phyloP scores from a whole-genome alignment of 1,284 basidiomycete genomes.

The Ceratobasidium sp. region DNA sequence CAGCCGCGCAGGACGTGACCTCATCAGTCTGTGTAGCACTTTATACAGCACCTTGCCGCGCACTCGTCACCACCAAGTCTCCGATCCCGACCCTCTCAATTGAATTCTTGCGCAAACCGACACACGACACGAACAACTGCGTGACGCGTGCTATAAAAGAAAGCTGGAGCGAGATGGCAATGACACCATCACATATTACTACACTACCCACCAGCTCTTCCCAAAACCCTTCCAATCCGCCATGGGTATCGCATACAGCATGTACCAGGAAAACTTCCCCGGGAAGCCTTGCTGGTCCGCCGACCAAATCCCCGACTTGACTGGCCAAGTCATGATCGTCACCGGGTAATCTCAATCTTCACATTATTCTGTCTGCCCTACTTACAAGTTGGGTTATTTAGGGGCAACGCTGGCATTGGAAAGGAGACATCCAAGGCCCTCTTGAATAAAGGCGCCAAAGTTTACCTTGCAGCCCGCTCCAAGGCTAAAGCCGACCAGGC shows the following conservation, averaged over 20 bases:
- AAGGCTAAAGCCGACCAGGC: conserved; percentile 55
- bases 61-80: too few relatives aligned
- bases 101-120: too few relatives aligned
- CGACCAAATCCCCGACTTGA: conserved; percentile 44
- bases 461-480: conserved; percentile 67
- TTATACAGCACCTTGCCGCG: too few relatives aligned
- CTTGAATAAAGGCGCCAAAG: conserved; percentile 64
- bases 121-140: too few relatives aligned
- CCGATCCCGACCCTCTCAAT: too few relatives aligned
- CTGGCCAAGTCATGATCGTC: conserved; percentile 42
- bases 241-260: conserved; percentile 19
- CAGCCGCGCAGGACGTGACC: neutral
- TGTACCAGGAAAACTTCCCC: conserved; percentile 43
- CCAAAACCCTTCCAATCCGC: neutral
- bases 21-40: neutral
- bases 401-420: conserved; percentile 45
- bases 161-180: too few relatives aligned
- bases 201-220: too few relatives aligned
- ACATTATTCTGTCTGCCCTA: neutral
- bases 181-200: too few relatives aligned
- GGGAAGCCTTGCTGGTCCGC: conserved; percentile 43
- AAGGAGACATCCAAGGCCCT: conserved; percentile 49
- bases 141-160: too few relatives aligned
- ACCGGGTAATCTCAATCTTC: conserved; percentile 25
- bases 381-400: conserved; percentile 2